Evolutionary conservation across 2,329 filamentous ascomycete genomes (phyloP).

Genomic region (Stachybotrys chartarum): DNA sequence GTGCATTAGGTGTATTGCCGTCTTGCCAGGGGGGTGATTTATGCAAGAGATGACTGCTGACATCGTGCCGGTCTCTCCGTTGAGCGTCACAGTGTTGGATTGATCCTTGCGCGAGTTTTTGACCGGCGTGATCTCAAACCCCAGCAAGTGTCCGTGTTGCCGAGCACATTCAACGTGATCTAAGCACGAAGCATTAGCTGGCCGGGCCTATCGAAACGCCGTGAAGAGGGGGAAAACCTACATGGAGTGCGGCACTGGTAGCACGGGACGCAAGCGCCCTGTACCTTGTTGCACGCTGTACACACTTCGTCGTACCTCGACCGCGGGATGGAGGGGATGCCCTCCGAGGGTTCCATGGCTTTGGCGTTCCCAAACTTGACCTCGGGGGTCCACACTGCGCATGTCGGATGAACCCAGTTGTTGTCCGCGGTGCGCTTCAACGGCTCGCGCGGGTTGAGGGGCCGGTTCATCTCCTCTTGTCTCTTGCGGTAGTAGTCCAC

Average conservation of each 20-base stretch:
- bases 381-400: conserved; percentile 86
- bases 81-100: conserved; percentile 70
- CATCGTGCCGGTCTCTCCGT: conserved; percentile 74
- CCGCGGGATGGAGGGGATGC: conserved; percentile 74
- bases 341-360: conserved; percentile 79
- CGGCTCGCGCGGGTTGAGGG: conserved; percentile 77
- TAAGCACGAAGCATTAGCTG: background rate
- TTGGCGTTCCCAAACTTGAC: conserved; percentile 85
- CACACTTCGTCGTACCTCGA: conserved; percentile 70
- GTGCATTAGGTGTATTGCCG: conserved; percentile 68
- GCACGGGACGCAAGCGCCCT: conserved; percentile 78
- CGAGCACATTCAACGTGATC: conserved; percentile 83
- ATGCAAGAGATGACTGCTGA: conserved; percentile 88
- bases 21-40: conserved; percentile 70
- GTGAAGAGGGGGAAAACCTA: conserved; percentile 19
- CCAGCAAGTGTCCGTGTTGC: conserved; percentile 73
- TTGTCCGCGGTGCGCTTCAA: conserved; percentile 92
- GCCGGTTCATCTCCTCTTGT: conserved; percentile 79
- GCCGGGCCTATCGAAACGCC: background rate
- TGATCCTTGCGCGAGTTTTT: conserved; percentile 84
- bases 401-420: conserved; percentile 96
- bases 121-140: conserved; percentile 84
- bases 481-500: conserved; percentile 76
- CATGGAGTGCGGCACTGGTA: conserved; percentile 58
- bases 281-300: conserved; percentile 70